Conservation (phyloP, 2,329 filamentous ascomycete genomes). For the Monosporascus sp. region DNA sequence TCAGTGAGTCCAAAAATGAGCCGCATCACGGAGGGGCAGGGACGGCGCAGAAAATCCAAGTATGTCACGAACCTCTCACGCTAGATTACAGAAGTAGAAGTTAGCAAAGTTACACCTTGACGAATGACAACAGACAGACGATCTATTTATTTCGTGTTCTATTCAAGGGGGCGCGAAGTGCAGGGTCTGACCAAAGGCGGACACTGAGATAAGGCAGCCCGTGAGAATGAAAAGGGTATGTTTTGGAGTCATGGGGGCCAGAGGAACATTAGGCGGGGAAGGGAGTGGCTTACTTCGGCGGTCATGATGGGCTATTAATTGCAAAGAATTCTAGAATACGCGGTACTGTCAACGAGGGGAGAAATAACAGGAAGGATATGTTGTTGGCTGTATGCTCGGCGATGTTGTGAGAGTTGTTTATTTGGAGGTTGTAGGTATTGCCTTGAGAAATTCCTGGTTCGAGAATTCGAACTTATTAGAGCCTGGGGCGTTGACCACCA, state of each 20-base stretch:
- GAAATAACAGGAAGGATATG: constrained; percentile 2
- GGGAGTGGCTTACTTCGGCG: constrained; percentile 23
- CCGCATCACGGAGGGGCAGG: constrained; percentile 5
- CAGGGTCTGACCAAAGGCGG: constrained; percentile 2
- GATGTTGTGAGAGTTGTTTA: not conserved
- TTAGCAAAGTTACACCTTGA: constrained; percentile 18
- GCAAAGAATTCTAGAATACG: constrained; percentile 8
- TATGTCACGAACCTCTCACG: constrained; percentile 59
- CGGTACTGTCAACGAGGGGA: constrained; percentile 2
- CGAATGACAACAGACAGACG: constrained; percentile 6
- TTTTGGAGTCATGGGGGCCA: not conserved
- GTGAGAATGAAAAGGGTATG: constrained; percentile 3
- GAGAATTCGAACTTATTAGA: not conserved
- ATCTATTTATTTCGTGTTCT: constrained; percentile 18
- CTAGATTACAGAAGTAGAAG: constrained; percentile 36
- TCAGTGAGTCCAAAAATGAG: constrained; percentile 12
- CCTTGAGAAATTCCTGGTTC: not conserved
- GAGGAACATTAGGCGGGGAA: not conserved
- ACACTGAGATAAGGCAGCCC: constrained; percentile 14
- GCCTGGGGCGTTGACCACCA: not conserved
- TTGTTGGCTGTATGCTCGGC: constrained; percentile 9
- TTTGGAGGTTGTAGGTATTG: not conserved
- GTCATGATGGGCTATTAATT: constrained; percentile 23
- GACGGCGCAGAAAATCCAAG: constrained; percentile 6
- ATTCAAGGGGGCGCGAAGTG: not conserved